Percentiles rank a stretch among this genome's conserved stretches.
Conservation (phyloP, 2,329 filamentous ascomycete species). For the Cadophora malorum region DNA sequence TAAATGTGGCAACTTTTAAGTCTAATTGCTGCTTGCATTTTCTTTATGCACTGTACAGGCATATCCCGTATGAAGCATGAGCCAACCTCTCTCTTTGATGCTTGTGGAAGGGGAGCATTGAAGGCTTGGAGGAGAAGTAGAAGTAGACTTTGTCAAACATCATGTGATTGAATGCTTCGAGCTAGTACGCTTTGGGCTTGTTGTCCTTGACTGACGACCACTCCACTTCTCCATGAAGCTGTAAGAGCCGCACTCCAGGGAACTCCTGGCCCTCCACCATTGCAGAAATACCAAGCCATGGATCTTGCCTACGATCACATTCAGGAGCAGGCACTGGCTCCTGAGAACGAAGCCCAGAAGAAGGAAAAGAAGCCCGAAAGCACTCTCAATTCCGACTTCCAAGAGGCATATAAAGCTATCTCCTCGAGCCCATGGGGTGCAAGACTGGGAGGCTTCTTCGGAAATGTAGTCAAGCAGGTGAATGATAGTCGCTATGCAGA, state of each 20-base stretch:
- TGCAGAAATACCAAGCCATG: constrained; percentile 61
- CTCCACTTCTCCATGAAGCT: constrained; percentile 20
- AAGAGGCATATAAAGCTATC: constrained; percentile 94
- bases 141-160: not conserved
- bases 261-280: constrained; percentile 6
- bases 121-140: not conserved
- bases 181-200: constrained; percentile 10
- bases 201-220: constrained; percentile 14
- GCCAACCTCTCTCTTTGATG: not conserved
- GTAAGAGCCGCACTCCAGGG: constrained; percentile 14
- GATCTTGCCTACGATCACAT: constrained; percentile 98
- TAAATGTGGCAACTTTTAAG: constrained; percentile 4
- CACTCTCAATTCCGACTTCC: constrained; percentile 84
- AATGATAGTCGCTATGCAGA: constrained; percentile 44
- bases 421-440: constrained; percentile 91
- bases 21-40: not conserved
- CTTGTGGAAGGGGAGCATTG: not conserved
- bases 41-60: constrained; percentile 1
- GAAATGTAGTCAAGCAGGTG: constrained; percentile 92
- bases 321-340: constrained; percentile 75
- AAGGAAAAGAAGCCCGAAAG: constrained; percentile 52
- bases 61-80: not conserved
- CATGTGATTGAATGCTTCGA: not conserved
- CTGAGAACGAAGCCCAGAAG: constrained; percentile 56
- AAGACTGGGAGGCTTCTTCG: constrained; percentile 85